Evolutionary conservation across 2,329 filamentous ascomycete species (phyloP).

Genomic region (Lachnellula occidentalis): DNA sequence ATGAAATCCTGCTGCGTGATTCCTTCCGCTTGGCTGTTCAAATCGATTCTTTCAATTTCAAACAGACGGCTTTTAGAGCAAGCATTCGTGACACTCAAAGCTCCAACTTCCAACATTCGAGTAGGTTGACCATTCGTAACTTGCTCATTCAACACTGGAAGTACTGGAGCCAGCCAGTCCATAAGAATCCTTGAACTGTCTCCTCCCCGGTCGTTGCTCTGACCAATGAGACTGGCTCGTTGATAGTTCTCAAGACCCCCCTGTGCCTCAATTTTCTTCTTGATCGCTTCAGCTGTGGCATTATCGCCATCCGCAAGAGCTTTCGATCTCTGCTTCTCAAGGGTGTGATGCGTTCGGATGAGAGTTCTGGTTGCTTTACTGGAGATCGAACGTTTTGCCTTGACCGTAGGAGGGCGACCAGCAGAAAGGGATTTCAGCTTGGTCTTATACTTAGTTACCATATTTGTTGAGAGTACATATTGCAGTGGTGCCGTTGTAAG

Average conservation of each 20-base stretch:
- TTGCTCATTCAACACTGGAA: constrained; percentile 24
- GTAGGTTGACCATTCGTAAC: constrained; percentile 34
- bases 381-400: constrained; percentile 52
- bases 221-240: constrained; percentile 59
- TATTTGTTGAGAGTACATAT: constrained; percentile 25
- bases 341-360: constrained; percentile 60
- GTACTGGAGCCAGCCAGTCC: constrained; percentile 50
- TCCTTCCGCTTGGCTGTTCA: constrained; percentile 76
- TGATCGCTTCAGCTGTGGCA: constrained; percentile 40
- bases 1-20: constrained; percentile 94
- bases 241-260: constrained; percentile 56
- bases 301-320: constrained; percentile 50
- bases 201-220: constrained; percentile 59
- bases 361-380: constrained; percentile 58
- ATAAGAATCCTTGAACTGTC: constrained; percentile 61
- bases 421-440: constrained; percentile 43
- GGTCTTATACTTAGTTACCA: constrained; percentile 43
- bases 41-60: constrained; percentile 76
- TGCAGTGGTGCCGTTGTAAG: neutral
- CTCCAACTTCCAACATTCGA: constrained; percentile 81
- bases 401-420: constrained; percentile 49
- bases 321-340: constrained; percentile 57
- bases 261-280: constrained; percentile 49
- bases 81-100: constrained; percentile 76
- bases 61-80: constrained; percentile 70